Percentiles rank a stretch among this genome's conserved stretches.
Evolutionary conservation across 1,284 basidiomycete genomes (phyloP).

Genomic region (Naganishia liquefaciens): DNA sequence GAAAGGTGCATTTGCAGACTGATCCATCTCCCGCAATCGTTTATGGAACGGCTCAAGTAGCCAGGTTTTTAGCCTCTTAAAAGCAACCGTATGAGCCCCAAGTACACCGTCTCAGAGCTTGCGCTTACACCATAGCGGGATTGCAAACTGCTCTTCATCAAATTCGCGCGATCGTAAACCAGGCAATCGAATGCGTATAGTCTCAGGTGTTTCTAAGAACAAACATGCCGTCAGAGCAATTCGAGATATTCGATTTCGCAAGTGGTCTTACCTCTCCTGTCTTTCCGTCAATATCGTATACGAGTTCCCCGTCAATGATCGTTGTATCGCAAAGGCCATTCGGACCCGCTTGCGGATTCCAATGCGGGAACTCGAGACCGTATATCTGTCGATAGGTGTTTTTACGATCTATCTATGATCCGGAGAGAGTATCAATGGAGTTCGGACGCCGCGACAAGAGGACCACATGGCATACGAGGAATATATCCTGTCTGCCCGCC

Average conservation of each 20-base stretch:
- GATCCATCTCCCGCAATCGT: constrained; percentile 58
- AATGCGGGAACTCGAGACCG: constrained; percentile 85
- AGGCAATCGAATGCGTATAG: constrained; percentile 92
- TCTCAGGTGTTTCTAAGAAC: constrained; percentile 68
- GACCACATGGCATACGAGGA: constrained; percentile 63
- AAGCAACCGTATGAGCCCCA: background rate
- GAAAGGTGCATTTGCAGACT: constrained; percentile 65
- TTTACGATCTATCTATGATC: constrained; percentile 83
- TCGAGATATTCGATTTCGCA: background rate
- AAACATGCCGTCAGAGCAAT: constrained; percentile 5
- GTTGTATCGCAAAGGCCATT: constrained; percentile 57
- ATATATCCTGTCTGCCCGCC: constrained; percentile 69
- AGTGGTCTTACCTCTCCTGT: constrained; percentile 63
- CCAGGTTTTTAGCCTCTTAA: constrained; percentile 73
- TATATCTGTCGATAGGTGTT: constrained; percentile 76
- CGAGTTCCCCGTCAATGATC: constrained; percentile 90
- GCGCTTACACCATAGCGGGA: constrained; percentile 83
- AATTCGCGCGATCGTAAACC: constrained; percentile 79
- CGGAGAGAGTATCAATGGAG: background rate
- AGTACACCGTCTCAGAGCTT: background rate
- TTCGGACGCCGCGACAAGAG: background rate
- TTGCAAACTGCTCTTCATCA: constrained; percentile 78
- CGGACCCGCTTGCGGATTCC: constrained; percentile 56
- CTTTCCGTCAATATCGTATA: constrained; percentile 79
- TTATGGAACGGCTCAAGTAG: constrained; percentile 78